phyloP scores from a whole-genome alignment of 208 protist species.

The Kentomonas sorsogonicus region DNA sequence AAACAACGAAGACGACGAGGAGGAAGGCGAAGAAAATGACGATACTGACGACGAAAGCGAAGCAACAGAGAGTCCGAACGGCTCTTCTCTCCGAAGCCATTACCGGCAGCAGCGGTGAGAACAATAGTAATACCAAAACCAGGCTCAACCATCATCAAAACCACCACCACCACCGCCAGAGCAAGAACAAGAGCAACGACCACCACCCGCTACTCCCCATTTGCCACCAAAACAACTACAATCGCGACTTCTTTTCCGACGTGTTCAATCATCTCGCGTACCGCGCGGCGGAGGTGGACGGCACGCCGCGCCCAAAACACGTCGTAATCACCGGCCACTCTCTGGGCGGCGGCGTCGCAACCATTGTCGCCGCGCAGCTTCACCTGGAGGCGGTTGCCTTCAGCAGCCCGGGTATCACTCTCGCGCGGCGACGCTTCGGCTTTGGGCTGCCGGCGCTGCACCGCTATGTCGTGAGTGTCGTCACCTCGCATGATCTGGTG shows the following conservation, averaged over 20 bases:
- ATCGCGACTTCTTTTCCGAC: constrained; percentile 71
- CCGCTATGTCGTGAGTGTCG: constrained; percentile 46
- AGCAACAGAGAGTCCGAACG: too few relatives aligned
- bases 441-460: constrained; percentile 37
- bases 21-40: too few relatives aligned
- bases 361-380: constrained; percentile 62
- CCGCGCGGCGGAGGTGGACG: background rate
- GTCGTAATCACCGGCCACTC: constrained; percentile 79
- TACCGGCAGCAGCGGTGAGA: too few relatives aligned
- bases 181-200: too few relatives aligned
- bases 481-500: constrained; percentile 73
- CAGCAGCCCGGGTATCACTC: constrained; percentile 55
- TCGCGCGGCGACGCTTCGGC: constrained; percentile 51
- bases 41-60: too few relatives aligned
- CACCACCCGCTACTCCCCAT: too few relatives aligned
- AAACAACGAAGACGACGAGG: too few relatives aligned
- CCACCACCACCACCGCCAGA: constrained; percentile 1
- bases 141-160: too few relatives aligned
- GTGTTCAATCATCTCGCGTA: constrained; percentile 68
- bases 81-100: too few relatives aligned
- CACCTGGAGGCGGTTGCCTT: constrained; percentile 66
- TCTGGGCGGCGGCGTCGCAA: constrained; percentile 60
- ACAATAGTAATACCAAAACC: too few relatives aligned
- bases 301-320: constrained; percentile 21
- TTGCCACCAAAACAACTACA: constrained; percentile 76